Evolutionary conservation across 805 yeast genomes (phyloP).

Genomic region (Nakazawaea ishiwadae): DNA sequence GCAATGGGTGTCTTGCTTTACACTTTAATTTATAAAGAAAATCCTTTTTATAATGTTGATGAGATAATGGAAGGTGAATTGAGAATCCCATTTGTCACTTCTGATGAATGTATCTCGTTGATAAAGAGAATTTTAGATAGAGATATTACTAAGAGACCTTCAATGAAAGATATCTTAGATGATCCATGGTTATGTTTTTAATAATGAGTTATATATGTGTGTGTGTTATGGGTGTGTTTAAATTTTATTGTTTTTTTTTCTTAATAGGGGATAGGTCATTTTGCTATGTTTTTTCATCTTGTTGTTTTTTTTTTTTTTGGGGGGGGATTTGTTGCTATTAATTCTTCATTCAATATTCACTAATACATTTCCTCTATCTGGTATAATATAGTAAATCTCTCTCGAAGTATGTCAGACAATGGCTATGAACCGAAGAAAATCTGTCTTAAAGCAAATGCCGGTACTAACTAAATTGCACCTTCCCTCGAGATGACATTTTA

Average conservation of each 20-base stretch:
- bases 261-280: neutral
- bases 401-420: too few relatives aligned
- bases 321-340: too few relatives aligned
- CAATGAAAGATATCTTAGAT: conserved; percentile 62
- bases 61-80: conserved; percentile 91
- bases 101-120: conserved; percentile 56
- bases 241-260: neutral
- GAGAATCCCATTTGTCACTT: conserved; percentile 61
- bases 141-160: conserved; percentile 62
- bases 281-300: too few relatives aligned
- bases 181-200: conserved; percentile 58
- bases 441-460: too few relatives aligned
- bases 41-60: conserved; percentile 93
- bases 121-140: conserved; percentile 66
- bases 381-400: too few relatives aligned
- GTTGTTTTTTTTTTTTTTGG: too few relatives aligned
- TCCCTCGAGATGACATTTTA: too few relatives aligned
- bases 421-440: too few relatives aligned
- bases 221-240: neutral
- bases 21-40: conserved; percentile 87
- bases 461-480: too few relatives aligned
- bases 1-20: conserved; percentile 89
- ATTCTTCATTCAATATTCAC: too few relatives aligned
- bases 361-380: too few relatives aligned
- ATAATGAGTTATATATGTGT: neutral